Conservation (phyloP, 2,329 filamentous ascomycete genomes). For the Pseudogymnoascus destructans region DNA sequence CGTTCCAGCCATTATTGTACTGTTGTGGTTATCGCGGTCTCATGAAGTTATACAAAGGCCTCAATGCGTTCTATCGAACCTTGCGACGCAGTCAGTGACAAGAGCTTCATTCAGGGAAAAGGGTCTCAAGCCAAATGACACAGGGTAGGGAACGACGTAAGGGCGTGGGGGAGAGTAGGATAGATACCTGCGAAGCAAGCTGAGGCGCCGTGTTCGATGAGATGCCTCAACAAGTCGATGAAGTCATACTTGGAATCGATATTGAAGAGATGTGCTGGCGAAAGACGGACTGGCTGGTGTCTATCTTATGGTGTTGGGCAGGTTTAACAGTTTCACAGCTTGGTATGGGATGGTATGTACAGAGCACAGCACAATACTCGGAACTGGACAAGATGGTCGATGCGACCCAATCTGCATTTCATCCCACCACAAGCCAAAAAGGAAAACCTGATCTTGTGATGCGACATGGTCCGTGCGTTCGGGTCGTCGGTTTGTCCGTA, state of each 20-base stretch:
- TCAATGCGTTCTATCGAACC: slow-evolving; percentile 5
- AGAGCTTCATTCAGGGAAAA: not conserved
- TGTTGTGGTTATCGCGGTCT: not conserved
- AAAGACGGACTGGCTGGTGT: not conserved
- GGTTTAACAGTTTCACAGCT: not conserved
- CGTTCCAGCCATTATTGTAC: slow-evolving; percentile 6
- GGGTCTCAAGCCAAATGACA: not conserved
- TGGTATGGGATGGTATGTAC: not conserved
- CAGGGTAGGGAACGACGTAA: not conserved
- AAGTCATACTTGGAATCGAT: not conserved
- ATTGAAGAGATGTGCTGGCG: not conserved
- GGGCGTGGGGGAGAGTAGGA: not conserved
- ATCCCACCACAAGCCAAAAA: slow-evolving; percentile 4
- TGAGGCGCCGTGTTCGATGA: not conserved
- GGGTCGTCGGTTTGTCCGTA: not conserved
- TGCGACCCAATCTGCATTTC: not conserved
- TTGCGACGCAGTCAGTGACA: not conserved
- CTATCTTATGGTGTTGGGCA: not conserved
- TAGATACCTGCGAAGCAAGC: slow-evolving; percentile 7
- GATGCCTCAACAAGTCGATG: slow-evolving; percentile 1
- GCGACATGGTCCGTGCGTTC: not conserved
- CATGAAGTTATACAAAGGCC: not conserved
- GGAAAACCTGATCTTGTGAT: slow-evolving; percentile 9
- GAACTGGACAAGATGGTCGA: not conserved
- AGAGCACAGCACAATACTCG: not conserved